Percentiles rank a stretch among this genome's conserved stretches.
Evolutionary conservation across 2,329 filamentous ascomycete genomes (phyloP).

Genomic region (Exophiala aquamarina): DNA sequence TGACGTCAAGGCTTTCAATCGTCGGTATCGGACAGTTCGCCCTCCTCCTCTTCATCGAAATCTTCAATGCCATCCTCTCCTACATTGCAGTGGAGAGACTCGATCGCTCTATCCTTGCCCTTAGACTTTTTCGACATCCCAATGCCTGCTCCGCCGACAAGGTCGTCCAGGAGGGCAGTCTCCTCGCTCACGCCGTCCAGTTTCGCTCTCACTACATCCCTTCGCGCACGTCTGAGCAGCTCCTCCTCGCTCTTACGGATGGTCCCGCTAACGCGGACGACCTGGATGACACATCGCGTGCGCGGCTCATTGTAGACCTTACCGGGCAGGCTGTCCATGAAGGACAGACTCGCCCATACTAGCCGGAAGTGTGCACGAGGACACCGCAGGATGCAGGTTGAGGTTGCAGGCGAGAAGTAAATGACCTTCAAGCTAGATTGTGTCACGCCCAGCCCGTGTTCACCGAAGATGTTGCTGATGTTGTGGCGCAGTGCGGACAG

Average conservation of each 20-base stretch:
- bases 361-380: conserved; percentile 79
- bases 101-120: no score
- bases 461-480: conserved; percentile 75
- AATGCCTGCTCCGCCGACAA: neutral
- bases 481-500: conserved; percentile 63
- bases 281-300: conserved; percentile 71
- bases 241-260: conserved; percentile 91
- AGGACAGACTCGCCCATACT: conserved; percentile 85
- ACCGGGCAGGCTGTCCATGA: conserved; percentile 67
- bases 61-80: neutral
- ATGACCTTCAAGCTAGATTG: conserved; percentile 62
- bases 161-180: conserved; percentile 4
- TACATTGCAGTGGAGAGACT: neutral
- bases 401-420: conserved; percentile 89
- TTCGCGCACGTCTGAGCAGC: conserved; percentile 74
- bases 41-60: neutral
- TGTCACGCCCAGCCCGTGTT: conserved; percentile 67
- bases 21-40: no score
- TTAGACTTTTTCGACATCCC: neutral
- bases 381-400: conserved; percentile 86
- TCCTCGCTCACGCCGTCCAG: conserved; percentile 12
- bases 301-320: conserved; percentile 8
- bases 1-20: no score
- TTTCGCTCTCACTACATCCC: conserved; percentile 58
- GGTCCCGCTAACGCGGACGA: conserved; percentile 86